Evolutionary conservation across 2,329 filamentous ascomycete species (phyloP).

Genomic region (Nemania bipapillata): DNA sequence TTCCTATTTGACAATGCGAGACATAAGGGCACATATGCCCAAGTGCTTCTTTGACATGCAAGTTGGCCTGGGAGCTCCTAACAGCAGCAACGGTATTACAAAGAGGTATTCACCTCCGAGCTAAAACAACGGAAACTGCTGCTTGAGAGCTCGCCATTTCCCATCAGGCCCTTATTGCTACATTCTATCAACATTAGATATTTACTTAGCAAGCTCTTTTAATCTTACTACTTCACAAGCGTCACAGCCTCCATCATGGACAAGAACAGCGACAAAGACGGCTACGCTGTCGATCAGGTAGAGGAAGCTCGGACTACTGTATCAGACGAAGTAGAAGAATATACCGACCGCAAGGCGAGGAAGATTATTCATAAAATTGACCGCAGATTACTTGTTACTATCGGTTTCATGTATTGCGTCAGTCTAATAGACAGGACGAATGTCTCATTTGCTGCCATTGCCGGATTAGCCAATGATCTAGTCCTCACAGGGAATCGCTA

Average conservation of each 20-base stretch:
- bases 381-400: slow-evolving; percentile 68
- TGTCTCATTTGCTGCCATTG: slow-evolving; percentile 76
- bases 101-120: neutral
- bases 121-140: neutral
- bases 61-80: neutral
- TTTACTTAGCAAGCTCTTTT: neutral
- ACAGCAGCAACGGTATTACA: neutral
- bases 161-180: neutral
- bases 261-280: slow-evolving; percentile 46
- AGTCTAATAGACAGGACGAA: slow-evolving; percentile 84
- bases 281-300: slow-evolving; percentile 40
- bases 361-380: slow-evolving; percentile 77
- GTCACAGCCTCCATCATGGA: slow-evolving; percentile 40
- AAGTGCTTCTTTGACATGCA: neutral
- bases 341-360: slow-evolving; percentile 70
- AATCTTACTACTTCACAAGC: neutral
- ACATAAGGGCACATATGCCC: slow-evolving; percentile 4
- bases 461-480: slow-evolving; percentile 67
- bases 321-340: slow-evolving; percentile 55
- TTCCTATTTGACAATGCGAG: slow-evolving; percentile 1
- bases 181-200: neutral
- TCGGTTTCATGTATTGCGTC: slow-evolving; percentile 76
- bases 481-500: slow-evolving; percentile 57
- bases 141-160: neutral
- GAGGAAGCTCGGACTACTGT: slow-evolving; percentile 35